These are phyloP conservation scores for Phytophthora hybrid DNA, from an alignment of 352 stramenopile species.

Conservation along the genomic window DNA sequence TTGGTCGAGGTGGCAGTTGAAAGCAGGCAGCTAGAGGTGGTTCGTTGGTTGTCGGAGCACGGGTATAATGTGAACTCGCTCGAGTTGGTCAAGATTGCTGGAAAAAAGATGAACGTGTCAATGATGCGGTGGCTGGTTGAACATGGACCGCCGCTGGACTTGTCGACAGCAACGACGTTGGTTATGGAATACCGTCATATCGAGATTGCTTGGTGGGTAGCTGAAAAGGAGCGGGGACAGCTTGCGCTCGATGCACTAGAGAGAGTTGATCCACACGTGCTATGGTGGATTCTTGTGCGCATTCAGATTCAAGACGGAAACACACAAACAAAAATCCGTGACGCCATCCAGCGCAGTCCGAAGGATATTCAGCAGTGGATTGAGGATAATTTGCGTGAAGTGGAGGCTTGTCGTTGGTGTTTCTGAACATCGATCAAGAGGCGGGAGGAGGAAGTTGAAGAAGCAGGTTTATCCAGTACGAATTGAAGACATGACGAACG, in stretches of 20 bases:
- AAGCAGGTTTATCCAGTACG: too few species aligned
- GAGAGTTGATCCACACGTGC: too few species aligned
- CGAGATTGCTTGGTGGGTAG: background rate
- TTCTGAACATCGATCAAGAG: background rate
- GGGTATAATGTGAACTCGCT: background rate
- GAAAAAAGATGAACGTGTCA: background rate
- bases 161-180: background rate
- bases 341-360: too few species aligned
- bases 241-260: background rate
- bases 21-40: background rate
- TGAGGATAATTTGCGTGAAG: too few species aligned
- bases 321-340: too few species aligned
- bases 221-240: background rate
- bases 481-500: too few species aligned
- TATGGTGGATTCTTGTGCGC: too few species aligned
- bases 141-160: background rate
- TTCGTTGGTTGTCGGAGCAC: background rate
- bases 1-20: too few species aligned
- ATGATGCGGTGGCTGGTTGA: background rate
- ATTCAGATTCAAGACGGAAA: too few species aligned
- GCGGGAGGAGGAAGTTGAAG: too few species aligned
- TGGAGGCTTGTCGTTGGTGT: too few species aligned
- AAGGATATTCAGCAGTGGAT: too few species aligned
- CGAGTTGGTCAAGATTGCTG: background rate
- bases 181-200: background rate